Evolutionary conservation across 2,329 filamentous ascomycete species (phyloP), one percentile per base, ranked within the genome.

Genomic region (Cladosporium sp.): DNA sequence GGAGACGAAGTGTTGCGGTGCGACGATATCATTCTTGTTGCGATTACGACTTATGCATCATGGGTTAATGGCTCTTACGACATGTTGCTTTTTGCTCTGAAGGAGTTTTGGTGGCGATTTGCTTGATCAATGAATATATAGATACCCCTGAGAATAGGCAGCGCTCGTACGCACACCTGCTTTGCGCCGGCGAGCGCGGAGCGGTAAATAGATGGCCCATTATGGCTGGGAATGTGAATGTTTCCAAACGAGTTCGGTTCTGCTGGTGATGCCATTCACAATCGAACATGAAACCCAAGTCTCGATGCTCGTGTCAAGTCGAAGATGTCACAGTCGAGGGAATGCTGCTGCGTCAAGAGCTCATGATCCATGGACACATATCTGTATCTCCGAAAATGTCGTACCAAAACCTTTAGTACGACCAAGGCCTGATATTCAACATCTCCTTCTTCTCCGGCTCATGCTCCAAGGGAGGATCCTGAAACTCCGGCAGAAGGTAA

Each of bases 401-500:
- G 35, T 16, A 14, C 5, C 33, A 26, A 49, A 29, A 31, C 33
- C 26, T 49, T 62, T 71, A 79, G 65, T 78, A 75, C 44, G 76
- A 78, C 68, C 77, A 81, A 14, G 78, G 74, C 57, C 78, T 68
- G 3, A 78, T 68, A 29, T 66, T 69, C 64, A 71, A 78, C 63
- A 64, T 62, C 69, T 72, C 73, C 66, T 76, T 78, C 71, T 78
- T 74, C 74, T 82, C 80, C 35, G 79, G 79, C 67, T 68, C 67
- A 16, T 72, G 72, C 55, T 68, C 67, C 44, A 67, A 57, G 23
- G 79, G 80, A 64, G 72, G 70, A 66, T 80, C 74, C 71, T 77
- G 37, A 70, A 80, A 81, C 70, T 75, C 74, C 5, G 77, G 76
- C 67, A 77, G 75, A 55, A 82, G 66, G 73, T 81, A 82, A 69